Percentiles rank a stretch among this genome's conserved stretches.
These are phyloP conservation scores for Daldinia eschscholtzii DNA, from an alignment of 2,329 filamentous ascomycete species.

Conservation along the genomic window DNA sequence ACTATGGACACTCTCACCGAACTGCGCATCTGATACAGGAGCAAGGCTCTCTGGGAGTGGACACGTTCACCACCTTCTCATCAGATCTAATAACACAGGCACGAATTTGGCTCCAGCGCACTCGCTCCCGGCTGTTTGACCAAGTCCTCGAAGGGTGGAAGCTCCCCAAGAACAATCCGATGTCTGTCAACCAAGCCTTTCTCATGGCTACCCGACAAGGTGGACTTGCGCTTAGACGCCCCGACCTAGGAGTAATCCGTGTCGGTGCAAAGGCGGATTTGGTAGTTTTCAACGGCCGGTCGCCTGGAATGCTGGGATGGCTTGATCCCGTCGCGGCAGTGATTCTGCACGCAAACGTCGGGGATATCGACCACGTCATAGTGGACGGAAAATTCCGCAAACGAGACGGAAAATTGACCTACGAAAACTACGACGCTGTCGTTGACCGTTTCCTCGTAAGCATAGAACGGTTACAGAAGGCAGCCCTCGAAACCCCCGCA, in stretches of 20 bases:
- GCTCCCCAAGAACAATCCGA: conserved; percentile 62
- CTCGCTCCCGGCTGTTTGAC: conserved; percentile 56
- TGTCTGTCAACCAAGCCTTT: conserved; percentile 68
- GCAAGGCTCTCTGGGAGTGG: conserved; percentile 65
- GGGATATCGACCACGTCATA: conserved; percentile 64
- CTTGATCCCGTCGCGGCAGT: conserved; percentile 67
- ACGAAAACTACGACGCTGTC: conserved; percentile 48
- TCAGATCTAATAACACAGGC: conserved; percentile 65
- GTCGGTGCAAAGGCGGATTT: conserved; percentile 67
- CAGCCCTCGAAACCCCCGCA: conserved; percentile 45
- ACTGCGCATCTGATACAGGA: conserved; percentile 60
- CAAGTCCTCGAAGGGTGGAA: conserved; percentile 57
- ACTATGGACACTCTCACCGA: conserved; percentile 67
- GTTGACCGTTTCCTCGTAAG: conserved; percentile 53
- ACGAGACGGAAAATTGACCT: conserved; percentile 55
- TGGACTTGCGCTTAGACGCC: conserved; percentile 63
- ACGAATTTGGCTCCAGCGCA: conserved; percentile 65
- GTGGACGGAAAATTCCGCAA: conserved; percentile 65
- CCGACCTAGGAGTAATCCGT: conserved; percentile 64
- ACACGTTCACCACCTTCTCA: conserved; percentile 67
- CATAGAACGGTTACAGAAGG: conserved; percentile 52
- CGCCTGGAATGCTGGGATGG: conserved; percentile 66
- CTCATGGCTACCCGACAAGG: conserved; percentile 66
- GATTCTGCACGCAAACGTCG: conserved; percentile 66
- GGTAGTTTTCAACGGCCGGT: conserved; percentile 64